A percentile compares a stretch with the other conserved stretches of the same genome.
Conservation (phyloP, 2,329 filamentous ascomycete species). For the Didymella lethalis region DNA sequence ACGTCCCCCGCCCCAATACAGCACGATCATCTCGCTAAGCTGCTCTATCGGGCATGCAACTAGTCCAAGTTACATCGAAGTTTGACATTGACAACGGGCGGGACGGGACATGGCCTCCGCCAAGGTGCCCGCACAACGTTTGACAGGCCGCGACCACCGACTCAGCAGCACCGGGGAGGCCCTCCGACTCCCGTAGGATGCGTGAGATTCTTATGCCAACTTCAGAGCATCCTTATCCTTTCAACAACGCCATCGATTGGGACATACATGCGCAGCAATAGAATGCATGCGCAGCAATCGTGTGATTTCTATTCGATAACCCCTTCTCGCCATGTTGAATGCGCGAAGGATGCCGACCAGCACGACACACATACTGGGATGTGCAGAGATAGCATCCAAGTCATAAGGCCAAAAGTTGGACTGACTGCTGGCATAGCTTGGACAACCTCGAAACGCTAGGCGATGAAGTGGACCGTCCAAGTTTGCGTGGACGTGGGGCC, state of each 20-base stretch:
- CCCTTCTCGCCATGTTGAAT: not conserved
- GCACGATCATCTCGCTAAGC: conserved; percentile 7
- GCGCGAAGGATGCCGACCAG: not conserved
- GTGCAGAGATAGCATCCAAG: conserved; percentile 6
- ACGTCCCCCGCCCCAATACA: conserved; percentile 7
- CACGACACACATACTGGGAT: conserved; percentile 15
- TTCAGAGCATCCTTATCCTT: not conserved
- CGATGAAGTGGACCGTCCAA: conserved; percentile 9
- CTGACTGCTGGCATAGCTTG: conserved; percentile 1
- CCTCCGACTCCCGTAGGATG: conserved; percentile 1
- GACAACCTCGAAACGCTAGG: conserved; percentile 19
- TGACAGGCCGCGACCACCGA: conserved; percentile 2
- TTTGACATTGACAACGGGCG: conserved; percentile 21
- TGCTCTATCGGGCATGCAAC: conserved; percentile 2
- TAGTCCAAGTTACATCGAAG: conserved; percentile 9
- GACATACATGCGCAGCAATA: not conserved
- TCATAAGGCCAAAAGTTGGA: not conserved
- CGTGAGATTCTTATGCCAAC: not conserved
- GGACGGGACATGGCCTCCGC: conserved; percentile 5
- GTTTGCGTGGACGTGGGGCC: not conserved
- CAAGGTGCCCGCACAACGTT: conserved; percentile 1
- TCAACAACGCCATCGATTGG: too few relatives aligned
- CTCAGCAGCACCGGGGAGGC: not conserved
- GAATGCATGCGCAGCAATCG: not conserved
- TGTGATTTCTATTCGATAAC: conserved; percentile 3